Conservation (phyloP, 176 grass and related monocot species). For the Thalia dealbata region DNA sequence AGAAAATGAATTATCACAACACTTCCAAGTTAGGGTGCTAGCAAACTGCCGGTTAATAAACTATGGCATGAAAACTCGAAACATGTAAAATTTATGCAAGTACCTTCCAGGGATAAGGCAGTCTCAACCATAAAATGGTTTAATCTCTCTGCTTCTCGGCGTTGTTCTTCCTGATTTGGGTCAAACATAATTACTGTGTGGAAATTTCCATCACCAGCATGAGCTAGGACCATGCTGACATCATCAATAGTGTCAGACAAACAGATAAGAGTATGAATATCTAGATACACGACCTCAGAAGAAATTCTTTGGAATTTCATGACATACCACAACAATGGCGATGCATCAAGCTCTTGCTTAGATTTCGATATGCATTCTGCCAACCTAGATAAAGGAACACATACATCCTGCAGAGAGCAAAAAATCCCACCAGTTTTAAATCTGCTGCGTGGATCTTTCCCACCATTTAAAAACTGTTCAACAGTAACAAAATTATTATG, state of each 20-base stretch:
- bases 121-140: slow-evolving; percentile 98
- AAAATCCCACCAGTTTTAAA: background rate
- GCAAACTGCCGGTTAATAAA: background rate
- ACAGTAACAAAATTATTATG: slow-evolving; percentile 20
- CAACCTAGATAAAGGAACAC: slow-evolving; percentile 86
- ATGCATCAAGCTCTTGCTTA: slow-evolving; percentile 76
- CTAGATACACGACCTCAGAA: background rate
- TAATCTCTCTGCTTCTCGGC: slow-evolving; percentile 64
- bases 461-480: background rate
- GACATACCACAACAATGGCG: slow-evolving; percentile 66
- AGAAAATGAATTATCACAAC: background rate
- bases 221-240: slow-evolving; percentile 70
- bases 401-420: slow-evolving; percentile 61
- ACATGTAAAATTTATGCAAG: background rate
- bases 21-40: background rate
- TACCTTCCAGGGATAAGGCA: slow-evolving; percentile 96
- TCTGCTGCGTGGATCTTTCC: background rate
- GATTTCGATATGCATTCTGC: slow-evolving; percentile 95
- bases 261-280: no score
- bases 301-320: slow-evolving; percentile 2
- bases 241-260: slow-evolving; percentile 9
- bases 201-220: slow-evolving; percentile 98
- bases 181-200: slow-evolving; percentile 97
- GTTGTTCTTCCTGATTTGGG: slow-evolving; percentile 55
- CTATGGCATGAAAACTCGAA: background rate